phyloP scores from a whole-genome alignment of 2,329 filamentous ascomycete species.

The Plenodomus tracheiphilus region DNA sequence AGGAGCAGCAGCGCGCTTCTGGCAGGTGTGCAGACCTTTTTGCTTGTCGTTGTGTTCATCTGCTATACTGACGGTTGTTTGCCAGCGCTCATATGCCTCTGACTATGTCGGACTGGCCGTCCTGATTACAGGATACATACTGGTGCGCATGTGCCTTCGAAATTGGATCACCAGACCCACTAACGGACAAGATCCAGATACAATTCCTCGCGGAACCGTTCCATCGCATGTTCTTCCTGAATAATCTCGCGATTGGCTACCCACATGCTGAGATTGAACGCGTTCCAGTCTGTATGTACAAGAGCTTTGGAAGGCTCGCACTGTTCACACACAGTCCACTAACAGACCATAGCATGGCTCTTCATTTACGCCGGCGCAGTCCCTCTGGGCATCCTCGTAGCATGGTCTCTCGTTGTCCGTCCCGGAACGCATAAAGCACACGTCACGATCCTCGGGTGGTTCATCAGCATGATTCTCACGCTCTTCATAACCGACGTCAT shows the following conservation, averaged over 20 bases:
- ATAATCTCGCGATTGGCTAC: conserved; percentile 81
- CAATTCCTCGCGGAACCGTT: conserved; percentile 78
- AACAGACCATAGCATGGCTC: conserved; percentile 60
- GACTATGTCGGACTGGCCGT: conserved; percentile 82
- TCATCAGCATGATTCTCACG: conserved; percentile 72
- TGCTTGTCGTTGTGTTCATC: neutral
- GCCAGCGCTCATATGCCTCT: conserved; percentile 77
- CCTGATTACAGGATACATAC: conserved; percentile 68
- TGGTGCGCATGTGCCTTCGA: conserved; percentile 49
- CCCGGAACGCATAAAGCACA: conserved; percentile 78
- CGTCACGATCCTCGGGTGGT: conserved; percentile 79
- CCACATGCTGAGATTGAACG: conserved; percentile 84
- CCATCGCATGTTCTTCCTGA: conserved; percentile 90
- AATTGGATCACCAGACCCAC: neutral
- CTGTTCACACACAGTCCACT: neutral
- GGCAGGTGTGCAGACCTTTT: conserved; percentile 42
- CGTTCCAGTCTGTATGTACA: conserved; percentile 71
- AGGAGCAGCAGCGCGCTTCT: conserved; percentile 56
- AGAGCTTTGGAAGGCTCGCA: too few species aligned
- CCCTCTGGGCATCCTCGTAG: conserved; percentile 68
- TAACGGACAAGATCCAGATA: conserved; percentile 52
- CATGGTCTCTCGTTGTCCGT: conserved; percentile 65
- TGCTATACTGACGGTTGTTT: conserved; percentile 9
- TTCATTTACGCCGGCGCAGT: conserved; percentile 77
- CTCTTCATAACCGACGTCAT: conserved; percentile 82